These are phyloP conservation scores for Xylona heveae DNA, from an alignment of 495 filamentous ascomycete genomes.

Conservation along the genomic window DNA sequence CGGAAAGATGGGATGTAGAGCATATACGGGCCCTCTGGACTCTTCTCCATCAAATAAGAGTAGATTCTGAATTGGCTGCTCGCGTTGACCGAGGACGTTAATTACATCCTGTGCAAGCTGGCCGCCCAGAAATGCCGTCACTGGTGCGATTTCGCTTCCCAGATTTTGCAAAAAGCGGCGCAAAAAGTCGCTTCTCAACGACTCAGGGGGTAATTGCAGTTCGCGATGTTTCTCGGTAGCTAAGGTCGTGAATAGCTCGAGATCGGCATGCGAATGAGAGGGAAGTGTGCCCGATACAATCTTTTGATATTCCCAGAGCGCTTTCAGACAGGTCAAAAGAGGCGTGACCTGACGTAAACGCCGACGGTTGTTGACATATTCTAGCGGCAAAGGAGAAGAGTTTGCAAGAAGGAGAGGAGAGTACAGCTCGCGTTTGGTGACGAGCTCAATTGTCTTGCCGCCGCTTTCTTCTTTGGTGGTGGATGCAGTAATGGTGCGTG, in stretches of 20 bases:
- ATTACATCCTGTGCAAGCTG: slow-evolving; percentile 90
- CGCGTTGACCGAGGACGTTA: slow-evolving; percentile 71
- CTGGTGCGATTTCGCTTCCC: slow-evolving; percentile 61
- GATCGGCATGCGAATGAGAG: slow-evolving; percentile 5
- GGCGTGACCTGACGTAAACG: slow-evolving; percentile 57
- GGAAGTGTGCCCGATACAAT: not conserved
- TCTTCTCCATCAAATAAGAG: slow-evolving; percentile 75
- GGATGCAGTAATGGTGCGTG: slow-evolving; percentile 50
- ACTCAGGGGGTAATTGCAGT: slow-evolving; percentile 54
- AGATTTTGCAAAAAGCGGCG: slow-evolving; percentile 64
- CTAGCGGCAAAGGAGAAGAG: slow-evolving; percentile 47
- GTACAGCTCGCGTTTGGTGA: slow-evolving; percentile 81
- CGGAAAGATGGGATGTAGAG: slow-evolving; percentile 57
- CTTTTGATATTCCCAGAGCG: slow-evolving; percentile 13
- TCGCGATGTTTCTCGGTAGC: slow-evolving; percentile 54
- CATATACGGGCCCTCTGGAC: slow-evolving; percentile 55
- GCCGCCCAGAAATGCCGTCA: slow-evolving; percentile 76
- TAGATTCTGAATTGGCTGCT: slow-evolving; percentile 92
- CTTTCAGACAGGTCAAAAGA: slow-evolving; percentile 31
- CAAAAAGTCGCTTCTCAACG: slow-evolving; percentile 58
- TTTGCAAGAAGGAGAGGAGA: slow-evolving; percentile 63
- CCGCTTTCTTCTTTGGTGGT: slow-evolving; percentile 49
- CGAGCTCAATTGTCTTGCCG: slow-evolving; percentile 58
- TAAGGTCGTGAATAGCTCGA: slow-evolving; percentile 39
- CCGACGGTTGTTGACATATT: slow-evolving; percentile 40